phyloP scores from a whole-genome alignment of 257 asterid genomes.

The Vinca minor region DNA sequence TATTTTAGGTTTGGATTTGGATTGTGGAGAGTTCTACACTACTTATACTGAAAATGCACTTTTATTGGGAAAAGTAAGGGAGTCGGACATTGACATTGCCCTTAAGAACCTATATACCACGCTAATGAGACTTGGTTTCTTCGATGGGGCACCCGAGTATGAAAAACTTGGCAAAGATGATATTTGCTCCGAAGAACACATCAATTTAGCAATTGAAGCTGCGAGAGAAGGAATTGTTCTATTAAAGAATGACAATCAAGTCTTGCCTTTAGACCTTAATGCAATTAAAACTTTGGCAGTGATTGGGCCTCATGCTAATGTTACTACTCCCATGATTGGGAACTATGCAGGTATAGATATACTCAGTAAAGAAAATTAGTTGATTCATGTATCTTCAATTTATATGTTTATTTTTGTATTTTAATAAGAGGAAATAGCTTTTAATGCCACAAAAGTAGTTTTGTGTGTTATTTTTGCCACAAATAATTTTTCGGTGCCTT shows the following conservation, averaged over 20 bases:
- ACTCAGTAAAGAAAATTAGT: too few relatives aligned
- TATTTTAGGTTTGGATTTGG: constrained; percentile 25
- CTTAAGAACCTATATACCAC: constrained; percentile 22
- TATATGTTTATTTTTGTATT: too few relatives aligned
- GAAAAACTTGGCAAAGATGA: constrained; percentile 24
- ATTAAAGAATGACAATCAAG: constrained; percentile 24
- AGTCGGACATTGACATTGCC: constrained; percentile 26
- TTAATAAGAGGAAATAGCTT: too few relatives aligned
- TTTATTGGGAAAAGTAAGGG: constrained; percentile 26
- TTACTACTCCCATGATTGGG: constrained; percentile 34
- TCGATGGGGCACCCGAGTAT: constrained; percentile 34
- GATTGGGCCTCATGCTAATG: constrained; percentile 42
- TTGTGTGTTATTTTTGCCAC: too few relatives aligned
- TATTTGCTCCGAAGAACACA: constrained; percentile 28
- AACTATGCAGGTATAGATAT: constrained; percentile 44
- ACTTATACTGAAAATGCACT: constrained; percentile 25
- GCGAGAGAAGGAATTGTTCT: constrained; percentile 50
- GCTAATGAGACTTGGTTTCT: constrained; percentile 42
- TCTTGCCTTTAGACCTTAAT: constrained; percentile 21
- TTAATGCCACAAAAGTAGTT: too few relatives aligned
- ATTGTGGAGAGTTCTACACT: constrained; percentile 30
- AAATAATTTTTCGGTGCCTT: too few relatives aligned
- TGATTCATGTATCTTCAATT: too few relatives aligned
- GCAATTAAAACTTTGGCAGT: constrained; percentile 27
- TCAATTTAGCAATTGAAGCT: constrained; percentile 34